These are phyloP conservation scores for Tetrapisispora fleetii DNA, from an alignment of 805 yeast genomes.

Conservation along the genomic window DNA sequence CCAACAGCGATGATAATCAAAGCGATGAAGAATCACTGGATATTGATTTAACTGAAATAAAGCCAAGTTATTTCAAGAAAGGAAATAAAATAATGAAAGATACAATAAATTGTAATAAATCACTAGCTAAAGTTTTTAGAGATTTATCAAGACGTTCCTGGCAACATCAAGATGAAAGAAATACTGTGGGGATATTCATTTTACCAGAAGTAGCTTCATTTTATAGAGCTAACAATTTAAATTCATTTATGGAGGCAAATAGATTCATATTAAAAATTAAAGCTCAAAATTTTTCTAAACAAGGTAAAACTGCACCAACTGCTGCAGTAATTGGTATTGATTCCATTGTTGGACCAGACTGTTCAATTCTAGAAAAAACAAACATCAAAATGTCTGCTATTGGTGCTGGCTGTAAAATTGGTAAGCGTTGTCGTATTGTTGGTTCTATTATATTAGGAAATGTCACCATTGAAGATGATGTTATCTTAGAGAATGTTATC, in stretches of 20 bases:
- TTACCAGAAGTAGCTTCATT: conserved; percentile 57
- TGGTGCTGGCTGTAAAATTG: conserved; percentile 66
- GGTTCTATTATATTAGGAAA: conserved; percentile 74
- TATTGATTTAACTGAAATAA: conserved; percentile 14
- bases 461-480: conserved; percentile 70
- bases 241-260: conserved; percentile 84
- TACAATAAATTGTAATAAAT: conserved; percentile 31
- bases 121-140: conserved; percentile 62
- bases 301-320: conserved; percentile 28
- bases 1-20: conserved; percentile 1
- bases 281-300: conserved; percentile 36
- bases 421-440: conserved; percentile 76
- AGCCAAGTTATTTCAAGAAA: conserved; percentile 26
- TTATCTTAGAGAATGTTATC: conserved; percentile 68
- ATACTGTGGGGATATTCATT: conserved; percentile 58
- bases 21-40: background rate
- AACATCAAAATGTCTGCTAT: conserved; percentile 79
- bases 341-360: conserved; percentile 60
- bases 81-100: conserved; percentile 19
- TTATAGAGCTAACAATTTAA: conserved; percentile 66
- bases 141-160: conserved; percentile 88
- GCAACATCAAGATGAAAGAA: conserved; percentile 55
- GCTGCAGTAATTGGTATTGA: conserved; percentile 79
- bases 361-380: conserved; percentile 71
- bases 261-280: conserved; percentile 60